phyloP scores from a whole-genome alignment of 2,329 filamentous ascomycete species.

The Colletotrichum siamense region DNA sequence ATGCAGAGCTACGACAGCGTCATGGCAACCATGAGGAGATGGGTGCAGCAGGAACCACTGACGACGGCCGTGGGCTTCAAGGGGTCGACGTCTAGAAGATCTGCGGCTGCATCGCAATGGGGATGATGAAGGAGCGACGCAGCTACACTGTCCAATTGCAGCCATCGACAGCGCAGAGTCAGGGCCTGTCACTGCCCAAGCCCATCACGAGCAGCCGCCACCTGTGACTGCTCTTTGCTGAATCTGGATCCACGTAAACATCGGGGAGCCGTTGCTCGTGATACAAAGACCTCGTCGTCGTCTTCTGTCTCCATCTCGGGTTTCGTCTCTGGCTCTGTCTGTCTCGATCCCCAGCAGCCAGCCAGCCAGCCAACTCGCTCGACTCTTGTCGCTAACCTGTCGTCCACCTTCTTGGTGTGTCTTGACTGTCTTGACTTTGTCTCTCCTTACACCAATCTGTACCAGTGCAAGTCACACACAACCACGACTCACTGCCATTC shows the following conservation, averaged over 20 bases:
- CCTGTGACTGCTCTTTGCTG: background rate
- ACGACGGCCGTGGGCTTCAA: background rate
- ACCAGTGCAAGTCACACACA: background rate
- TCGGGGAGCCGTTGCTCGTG: conserved; percentile 2
- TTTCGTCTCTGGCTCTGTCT: background rate
- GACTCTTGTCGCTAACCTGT: background rate
- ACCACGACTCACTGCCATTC: background rate
- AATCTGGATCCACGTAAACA: conserved; percentile 11
- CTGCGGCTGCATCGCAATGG: background rate
- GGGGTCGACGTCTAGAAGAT: background rate
- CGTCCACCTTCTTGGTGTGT: background rate
- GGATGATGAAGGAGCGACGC: background rate
- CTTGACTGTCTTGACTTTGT: background rate
- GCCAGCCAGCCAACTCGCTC: background rate
- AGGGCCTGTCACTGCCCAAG: background rate
- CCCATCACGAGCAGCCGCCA: background rate
- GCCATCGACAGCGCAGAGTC: background rate
- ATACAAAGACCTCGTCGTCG: conserved; percentile 9
- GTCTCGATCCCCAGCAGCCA: background rate
- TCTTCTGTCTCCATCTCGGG: background rate
- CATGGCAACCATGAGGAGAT: conserved; percentile 21
- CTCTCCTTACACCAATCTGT: conserved; percentile 1
- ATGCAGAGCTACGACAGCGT: conserved; percentile 20
- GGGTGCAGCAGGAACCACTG: background rate
- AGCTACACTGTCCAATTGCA: background rate